Evolutionary conservation across 2,329 filamentous ascomycete species (phyloP).

Genomic region (Botrytis deweyae): DNA sequence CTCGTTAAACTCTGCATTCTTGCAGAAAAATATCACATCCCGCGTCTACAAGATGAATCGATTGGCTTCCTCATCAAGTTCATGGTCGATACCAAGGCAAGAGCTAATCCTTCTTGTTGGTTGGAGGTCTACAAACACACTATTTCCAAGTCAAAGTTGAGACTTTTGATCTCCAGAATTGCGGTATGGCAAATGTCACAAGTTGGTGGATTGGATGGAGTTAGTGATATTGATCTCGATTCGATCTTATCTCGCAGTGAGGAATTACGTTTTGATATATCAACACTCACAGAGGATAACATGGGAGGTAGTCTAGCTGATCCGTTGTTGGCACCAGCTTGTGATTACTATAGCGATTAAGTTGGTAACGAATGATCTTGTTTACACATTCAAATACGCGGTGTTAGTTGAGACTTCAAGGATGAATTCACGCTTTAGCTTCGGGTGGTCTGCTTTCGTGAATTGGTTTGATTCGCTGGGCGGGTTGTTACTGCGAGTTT

Average conservation of each 20-base stretch:
- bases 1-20: background rate
- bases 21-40: background rate
- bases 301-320: background rate
- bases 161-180: background rate
- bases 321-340: background rate
- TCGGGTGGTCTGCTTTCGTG: background rate
- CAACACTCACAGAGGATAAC: background rate
- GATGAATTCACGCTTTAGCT: too few relatives aligned
- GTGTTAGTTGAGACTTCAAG: too few relatives aligned
- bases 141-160: background rate
- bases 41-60: background rate
- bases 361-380: background rate
- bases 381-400: accelerated
- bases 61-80: background rate
- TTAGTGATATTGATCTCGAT: background rate
- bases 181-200: conserved; percentile 6
- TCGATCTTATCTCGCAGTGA: background rate
- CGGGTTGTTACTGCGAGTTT: background rate
- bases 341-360: background rate
- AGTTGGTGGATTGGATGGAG: background rate
- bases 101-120: conserved; percentile 7
- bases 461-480: background rate
- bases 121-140: conserved; percentile 1
- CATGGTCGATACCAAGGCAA: conserved; percentile 1
- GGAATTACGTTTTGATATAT: background rate